Conservation (phyloP, 768 basidiomycete species). For the Rhodotorula diobovata region DNA sequence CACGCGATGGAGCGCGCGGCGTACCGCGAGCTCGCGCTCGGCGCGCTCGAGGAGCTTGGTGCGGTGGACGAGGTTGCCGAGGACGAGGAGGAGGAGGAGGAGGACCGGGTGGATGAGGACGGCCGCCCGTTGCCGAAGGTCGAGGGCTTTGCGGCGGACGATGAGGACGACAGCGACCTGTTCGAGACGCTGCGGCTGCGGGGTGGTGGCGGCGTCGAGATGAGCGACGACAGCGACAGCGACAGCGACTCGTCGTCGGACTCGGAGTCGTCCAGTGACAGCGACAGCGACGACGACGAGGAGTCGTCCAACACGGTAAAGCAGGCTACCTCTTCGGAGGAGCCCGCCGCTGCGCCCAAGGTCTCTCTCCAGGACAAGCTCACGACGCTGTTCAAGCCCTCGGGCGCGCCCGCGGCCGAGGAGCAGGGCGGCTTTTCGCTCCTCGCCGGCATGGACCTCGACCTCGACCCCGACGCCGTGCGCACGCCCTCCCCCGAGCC, state of each 20-base stretch:
- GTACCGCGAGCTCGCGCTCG: constrained; percentile 16
- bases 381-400: constrained; percentile 30
- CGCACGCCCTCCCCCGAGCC: not conserved
- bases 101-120: no score
- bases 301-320: not conserved
- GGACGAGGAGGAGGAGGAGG: not conserved
- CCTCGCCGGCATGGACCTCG: constrained; percentile 34
- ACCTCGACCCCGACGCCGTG: constrained; percentile 32
- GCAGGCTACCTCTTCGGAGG: not conserved
- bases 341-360: not conserved
- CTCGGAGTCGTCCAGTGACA: constrained; percentile 6
- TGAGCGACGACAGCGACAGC: not conserved
- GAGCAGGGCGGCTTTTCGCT: constrained; percentile 20
- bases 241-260: not conserved
- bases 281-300: constrained; percentile 8
- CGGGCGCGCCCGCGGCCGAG: not conserved
- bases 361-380: constrained; percentile 26
- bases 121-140: constrained; percentile 18
- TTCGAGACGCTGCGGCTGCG: constrained; percentile 14
- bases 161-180: constrained; percentile 25
- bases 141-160: constrained; percentile 34
- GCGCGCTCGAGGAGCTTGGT: constrained; percentile 2
- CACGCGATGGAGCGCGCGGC: constrained; percentile 5
- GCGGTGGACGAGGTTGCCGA: not conserved
- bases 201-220: constrained; percentile 9